Percentiles rank a stretch among this genome's conserved stretches.
Conservation (phyloP, 768 basidiomycete genomes). For the Termitomyces sp. region DNA sequence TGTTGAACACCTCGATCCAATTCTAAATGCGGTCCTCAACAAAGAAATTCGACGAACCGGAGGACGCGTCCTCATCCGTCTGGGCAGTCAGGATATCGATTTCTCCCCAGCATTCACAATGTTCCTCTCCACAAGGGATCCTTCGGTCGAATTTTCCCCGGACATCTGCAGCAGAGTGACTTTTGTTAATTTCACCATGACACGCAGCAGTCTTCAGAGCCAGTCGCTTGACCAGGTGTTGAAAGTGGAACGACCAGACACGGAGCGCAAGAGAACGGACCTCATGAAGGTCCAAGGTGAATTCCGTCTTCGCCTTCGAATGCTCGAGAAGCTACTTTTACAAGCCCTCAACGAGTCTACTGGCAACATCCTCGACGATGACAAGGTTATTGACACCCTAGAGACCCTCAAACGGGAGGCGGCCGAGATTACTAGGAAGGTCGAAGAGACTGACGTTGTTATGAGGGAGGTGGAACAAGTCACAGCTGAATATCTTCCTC, state of each 20-base stretch:
- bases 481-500: conserved; percentile 88
- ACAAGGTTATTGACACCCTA: conserved; percentile 95
- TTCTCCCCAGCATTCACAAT: conserved; percentile 99
- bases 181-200: conserved; percentile 98
- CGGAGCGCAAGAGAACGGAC: conserved; percentile 92
- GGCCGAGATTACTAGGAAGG: conserved; percentile 92
- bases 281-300: conserved; percentile 98
- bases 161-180: conserved; percentile 98
- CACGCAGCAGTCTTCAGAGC: conserved; percentile 95
- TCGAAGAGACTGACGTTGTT: conserved; percentile 92
- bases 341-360: conserved; percentile 96
- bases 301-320: conserved; percentile 89
- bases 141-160: conserved; percentile 95
- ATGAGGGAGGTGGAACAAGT: conserved; percentile 98
- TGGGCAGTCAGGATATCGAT: conserved; percentile 98
- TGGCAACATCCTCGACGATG: conserved; percentile 97
- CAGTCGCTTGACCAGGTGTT: conserved; percentile 97
- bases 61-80: conserved; percentile 93
- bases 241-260: conserved; percentile 95
- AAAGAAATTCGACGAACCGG: conserved; percentile 95
- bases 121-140: conserved; percentile 97
- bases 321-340: conserved; percentile 87
- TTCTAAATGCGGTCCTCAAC: conserved; percentile 95
- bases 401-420: conserved; percentile 96
- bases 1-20: conserved; percentile 96